Percentiles rank a stretch among this genome's conserved stretches.
Conservation (phyloP, 1,284 basidiomycete genomes). For the Sutorius eximius region DNA sequence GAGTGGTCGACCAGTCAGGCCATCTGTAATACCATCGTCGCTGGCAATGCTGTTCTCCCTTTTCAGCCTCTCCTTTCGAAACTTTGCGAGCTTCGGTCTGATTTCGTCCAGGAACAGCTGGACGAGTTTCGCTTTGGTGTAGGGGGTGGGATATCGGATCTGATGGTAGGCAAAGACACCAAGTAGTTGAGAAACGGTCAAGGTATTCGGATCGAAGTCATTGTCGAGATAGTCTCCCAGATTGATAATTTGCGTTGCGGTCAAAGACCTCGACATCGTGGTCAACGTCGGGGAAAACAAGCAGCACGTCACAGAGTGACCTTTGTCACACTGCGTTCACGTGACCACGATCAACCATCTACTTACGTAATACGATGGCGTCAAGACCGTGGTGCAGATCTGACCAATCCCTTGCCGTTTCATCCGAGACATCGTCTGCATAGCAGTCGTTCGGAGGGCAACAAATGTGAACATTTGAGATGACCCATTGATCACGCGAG, state of each 20-base stretch:
- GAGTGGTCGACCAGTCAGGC: slow-evolving; percentile 67
- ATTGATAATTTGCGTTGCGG: slow-evolving; percentile 68
- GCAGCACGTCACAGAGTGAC: background rate
- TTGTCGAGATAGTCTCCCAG: slow-evolving; percentile 80
- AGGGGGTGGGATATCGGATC: slow-evolving; percentile 72
- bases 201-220: slow-evolving; percentile 77
- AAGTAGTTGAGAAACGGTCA: slow-evolving; percentile 81
- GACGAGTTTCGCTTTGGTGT: slow-evolving; percentile 87
- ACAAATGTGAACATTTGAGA: slow-evolving; percentile 13
- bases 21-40: slow-evolving; percentile 78
- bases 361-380: slow-evolving; percentile 16
- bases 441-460: background rate
- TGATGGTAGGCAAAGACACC: slow-evolving; percentile 83
- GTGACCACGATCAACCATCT: slow-evolving; percentile 5
- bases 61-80: slow-evolving; percentile 66
- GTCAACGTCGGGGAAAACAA: slow-evolving; percentile 19
- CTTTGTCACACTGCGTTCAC: slow-evolving; percentile 18
- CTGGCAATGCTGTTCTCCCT: slow-evolving; percentile 70
- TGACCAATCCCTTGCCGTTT: slow-evolving; percentile 13
- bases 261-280: slow-evolving; percentile 64
- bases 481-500: background rate
- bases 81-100: slow-evolving; percentile 56
- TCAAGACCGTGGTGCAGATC: background rate
- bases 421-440: slow-evolving; percentile 14
- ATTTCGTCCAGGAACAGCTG: slow-evolving; percentile 79